A percentile compares a stretch with the other conserved stretches of the same genome.
These are phyloP conservation scores for Xanthoceras sorbifolium DNA, from an alignment of 345 rosid species.

Conservation along the genomic window DNA sequence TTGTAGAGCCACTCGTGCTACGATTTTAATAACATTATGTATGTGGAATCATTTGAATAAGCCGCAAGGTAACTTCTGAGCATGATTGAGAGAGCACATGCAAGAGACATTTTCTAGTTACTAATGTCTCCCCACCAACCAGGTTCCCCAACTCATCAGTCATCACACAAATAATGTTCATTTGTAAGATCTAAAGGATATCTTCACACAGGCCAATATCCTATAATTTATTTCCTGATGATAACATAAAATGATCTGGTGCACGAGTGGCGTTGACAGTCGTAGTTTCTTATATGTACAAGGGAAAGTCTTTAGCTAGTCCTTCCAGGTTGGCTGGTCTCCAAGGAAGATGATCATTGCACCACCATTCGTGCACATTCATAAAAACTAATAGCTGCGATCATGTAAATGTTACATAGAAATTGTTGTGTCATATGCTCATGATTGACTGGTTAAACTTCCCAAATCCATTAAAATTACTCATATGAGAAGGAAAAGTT, in stretches of 20 bases:
- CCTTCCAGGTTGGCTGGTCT: background rate
- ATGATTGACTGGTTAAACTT: background rate
- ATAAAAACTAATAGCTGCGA: background rate
- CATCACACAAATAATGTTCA: background rate
- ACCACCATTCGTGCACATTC: background rate
- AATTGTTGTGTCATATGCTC: background rate
- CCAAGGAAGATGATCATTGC: background rate
- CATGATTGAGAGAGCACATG: background rate
- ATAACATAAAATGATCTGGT: background rate
- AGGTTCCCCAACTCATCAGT: background rate
- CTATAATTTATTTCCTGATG: background rate
- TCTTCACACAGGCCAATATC: background rate
- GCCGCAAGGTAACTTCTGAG: background rate
- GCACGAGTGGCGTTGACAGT: background rate
- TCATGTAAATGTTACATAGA: background rate
- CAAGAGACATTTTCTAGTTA: slow-evolving; percentile 20
- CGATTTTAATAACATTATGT: background rate
- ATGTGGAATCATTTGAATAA: slow-evolving; percentile 5
- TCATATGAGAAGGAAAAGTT: too few relatives aligned
- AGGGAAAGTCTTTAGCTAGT: too few relatives aligned
- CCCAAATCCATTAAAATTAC: background rate
- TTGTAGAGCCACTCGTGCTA: background rate
- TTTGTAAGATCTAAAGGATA: background rate
- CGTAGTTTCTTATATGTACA: too few relatives aligned
- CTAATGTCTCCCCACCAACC: slow-evolving; percentile 27